Evolutionary conservation across 2,329 filamentous ascomycete species (phyloP).

Genomic region (Lecanosticta acicola): DNA sequence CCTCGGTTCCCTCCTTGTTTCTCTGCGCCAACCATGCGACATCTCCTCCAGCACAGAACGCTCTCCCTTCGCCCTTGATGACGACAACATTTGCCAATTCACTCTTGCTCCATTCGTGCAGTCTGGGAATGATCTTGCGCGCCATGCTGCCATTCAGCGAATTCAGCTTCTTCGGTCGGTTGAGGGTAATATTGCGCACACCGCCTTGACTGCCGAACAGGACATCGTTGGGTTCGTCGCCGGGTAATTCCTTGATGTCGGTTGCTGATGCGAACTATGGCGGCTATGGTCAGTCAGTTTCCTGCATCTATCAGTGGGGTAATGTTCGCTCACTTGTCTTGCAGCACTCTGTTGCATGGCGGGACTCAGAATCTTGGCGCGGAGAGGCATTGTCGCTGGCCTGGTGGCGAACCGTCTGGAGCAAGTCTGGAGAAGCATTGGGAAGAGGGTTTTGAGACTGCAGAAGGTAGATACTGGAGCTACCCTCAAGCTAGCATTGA

Average conservation of each 20-base stretch:
- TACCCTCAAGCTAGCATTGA: conserved; percentile 12
- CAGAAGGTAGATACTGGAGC: conserved; percentile 4
- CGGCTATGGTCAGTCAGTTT: conserved; percentile 30
- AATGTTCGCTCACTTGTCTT: conserved; percentile 14
- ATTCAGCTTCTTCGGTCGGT: conserved; percentile 87
- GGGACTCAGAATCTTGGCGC: conserved; percentile 49
- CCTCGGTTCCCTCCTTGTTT: conserved; percentile 63
- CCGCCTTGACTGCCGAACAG: conserved; percentile 86
- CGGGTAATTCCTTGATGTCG: conserved; percentile 50
- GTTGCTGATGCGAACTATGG: conserved; percentile 26
- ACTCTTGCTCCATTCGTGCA: conserved; percentile 92
- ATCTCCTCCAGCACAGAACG: conserved; percentile 91
- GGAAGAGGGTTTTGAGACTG: conserved; percentile 1
- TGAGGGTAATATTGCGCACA: conserved; percentile 86
- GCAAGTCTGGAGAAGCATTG: conserved; percentile 44
- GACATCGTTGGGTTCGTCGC: conserved; percentile 82
- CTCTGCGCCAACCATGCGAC: conserved; percentile 70
- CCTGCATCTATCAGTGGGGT: conserved; percentile 6
- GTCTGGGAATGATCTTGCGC: conserved; percentile 81
- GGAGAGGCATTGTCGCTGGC: conserved; percentile 64
- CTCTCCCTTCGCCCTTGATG: conserved; percentile 81
- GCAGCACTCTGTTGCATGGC: conserved; percentile 18
- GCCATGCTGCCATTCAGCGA: conserved; percentile 92
- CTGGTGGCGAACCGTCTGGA: conserved; percentile 38
- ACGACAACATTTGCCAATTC: conserved; percentile 88